Evolutionary conservation across 164 flowering plant genomes (phyloP).

Genomic region (Macadamia tetraphylla): DNA sequence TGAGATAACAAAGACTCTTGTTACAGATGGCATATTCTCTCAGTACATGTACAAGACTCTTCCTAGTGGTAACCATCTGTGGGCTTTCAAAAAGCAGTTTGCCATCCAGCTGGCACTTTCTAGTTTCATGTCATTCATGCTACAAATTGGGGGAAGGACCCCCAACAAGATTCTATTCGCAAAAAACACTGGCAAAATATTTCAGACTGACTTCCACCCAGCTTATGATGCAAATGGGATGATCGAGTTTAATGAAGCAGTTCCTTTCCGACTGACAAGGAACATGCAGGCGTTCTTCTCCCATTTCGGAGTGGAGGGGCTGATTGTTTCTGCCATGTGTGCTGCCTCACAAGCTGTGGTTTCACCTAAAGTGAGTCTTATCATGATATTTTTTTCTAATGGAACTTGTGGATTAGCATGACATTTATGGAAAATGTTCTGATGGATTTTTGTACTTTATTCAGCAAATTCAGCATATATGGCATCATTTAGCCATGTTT

Average conservation of each 20-base stretch:
- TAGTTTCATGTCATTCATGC: conserved; percentile 90
- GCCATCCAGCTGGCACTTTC: conserved; percentile 95
- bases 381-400: neutral
- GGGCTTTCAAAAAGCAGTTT: conserved; percentile 99
- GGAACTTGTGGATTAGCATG: neutral
- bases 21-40: conserved; percentile 76
- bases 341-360: conserved; percentile 93
- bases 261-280: conserved; percentile 93
- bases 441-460: conserved; percentile 6
- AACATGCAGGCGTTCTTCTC: conserved; percentile 95
- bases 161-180: conserved; percentile 97
- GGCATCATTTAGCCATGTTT: conserved; percentile 98
- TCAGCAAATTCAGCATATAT: conserved; percentile 93
- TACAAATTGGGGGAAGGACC: conserved; percentile 96
- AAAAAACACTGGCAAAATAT: conserved; percentile 94
- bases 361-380: conserved; percentile 70
- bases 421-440: neutral
- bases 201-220: conserved; percentile 98
- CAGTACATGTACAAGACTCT: conserved; percentile 97
- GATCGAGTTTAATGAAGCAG: conserved; percentile 93
- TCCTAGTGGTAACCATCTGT: conserved; percentile 79
- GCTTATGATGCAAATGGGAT: conserved; percentile 95
- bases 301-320: conserved; percentile 94
- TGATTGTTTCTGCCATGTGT: conserved; percentile 92
- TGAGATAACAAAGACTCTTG: conserved; percentile 70